These are phyloP conservation scores for Calonectria pauciramosa DNA, from an alignment of 2,329 filamentous ascomycete species.

Conservation along the genomic window DNA sequence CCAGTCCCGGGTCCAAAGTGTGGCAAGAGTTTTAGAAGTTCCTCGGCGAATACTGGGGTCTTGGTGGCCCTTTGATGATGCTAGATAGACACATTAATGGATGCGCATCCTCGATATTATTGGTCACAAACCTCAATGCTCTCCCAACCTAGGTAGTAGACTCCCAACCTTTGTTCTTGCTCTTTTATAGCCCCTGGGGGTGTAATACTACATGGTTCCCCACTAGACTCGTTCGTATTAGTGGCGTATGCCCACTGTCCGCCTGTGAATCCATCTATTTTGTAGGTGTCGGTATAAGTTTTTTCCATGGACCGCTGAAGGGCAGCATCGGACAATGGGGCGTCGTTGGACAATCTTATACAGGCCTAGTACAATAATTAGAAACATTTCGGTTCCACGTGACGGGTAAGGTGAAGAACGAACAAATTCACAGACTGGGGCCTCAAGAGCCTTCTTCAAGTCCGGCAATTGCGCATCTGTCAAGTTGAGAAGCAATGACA, in stretches of 20 bases:
- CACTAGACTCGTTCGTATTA: slow-evolving; percentile 31
- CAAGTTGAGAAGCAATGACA: slow-evolving; percentile 13
- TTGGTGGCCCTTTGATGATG: slow-evolving; percentile 33
- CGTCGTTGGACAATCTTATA: slow-evolving; percentile 32
- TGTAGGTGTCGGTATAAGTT: slow-evolving; percentile 36
- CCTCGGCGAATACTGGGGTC: slow-evolving; percentile 33
- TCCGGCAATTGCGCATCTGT: slow-evolving; percentile 1
- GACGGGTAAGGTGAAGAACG: neutral
- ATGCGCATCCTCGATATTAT: neutral
- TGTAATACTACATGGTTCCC: neutral
- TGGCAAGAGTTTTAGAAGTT: slow-evolving; percentile 32
- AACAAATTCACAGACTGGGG: slow-evolving; percentile 40
- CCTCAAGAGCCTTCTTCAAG: slow-evolving; percentile 27
- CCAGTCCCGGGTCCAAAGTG: slow-evolving; percentile 32
- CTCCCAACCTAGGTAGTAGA: slow-evolving; percentile 38
- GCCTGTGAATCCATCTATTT: slow-evolving; percentile 35
- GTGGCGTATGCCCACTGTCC: slow-evolving; percentile 36
- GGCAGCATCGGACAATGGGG: slow-evolving; percentile 18
- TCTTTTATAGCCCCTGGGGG: neutral
- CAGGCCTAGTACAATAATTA: neutral
- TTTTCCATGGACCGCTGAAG: slow-evolving; percentile 36
- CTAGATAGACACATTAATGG: slow-evolving; percentile 9
- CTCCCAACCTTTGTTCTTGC: slow-evolving; percentile 24
- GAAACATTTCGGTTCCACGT: neutral
- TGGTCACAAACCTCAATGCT: slow-evolving; percentile 35